A percentile compares a stretch with the other conserved stretches of the same genome.
phyloP scores from a whole-genome alignment of 2,329 filamentous ascomycete genomes.

The Paracorniculantispora psalliotae region DNA sequence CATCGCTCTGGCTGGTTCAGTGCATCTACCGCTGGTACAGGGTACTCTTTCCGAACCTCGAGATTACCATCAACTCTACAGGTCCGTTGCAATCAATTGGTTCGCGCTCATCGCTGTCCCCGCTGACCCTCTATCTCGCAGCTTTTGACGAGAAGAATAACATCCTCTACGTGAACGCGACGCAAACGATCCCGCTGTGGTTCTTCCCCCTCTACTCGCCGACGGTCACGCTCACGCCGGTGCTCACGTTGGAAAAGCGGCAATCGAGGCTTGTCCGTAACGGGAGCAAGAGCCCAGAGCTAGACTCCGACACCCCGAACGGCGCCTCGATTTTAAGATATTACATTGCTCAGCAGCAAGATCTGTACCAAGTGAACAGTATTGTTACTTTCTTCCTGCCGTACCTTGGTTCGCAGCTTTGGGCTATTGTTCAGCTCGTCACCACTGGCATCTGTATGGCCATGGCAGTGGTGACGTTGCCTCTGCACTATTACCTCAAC shows the following conservation, averaged over 20 bases:
- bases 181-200: slow-evolving; percentile 73
- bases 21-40: slow-evolving; percentile 79
- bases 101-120: too few relatives aligned
- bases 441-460: slow-evolving; percentile 61
- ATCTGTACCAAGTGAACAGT: slow-evolving; percentile 75
- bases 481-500: slow-evolving; percentile 31
- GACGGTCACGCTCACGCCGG: slow-evolving; percentile 61
- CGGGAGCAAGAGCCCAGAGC: slow-evolving; percentile 14
- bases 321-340: slow-evolving; percentile 36
- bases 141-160: slow-evolving; percentile 63
- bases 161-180: slow-evolving; percentile 68
- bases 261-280: slow-evolving; percentile 24
- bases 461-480: slow-evolving; percentile 42
- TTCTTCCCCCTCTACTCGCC: slow-evolving; percentile 70
- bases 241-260: slow-evolving; percentile 55
- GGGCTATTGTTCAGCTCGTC: slow-evolving; percentile 56
- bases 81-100: slow-evolving; percentile 40
- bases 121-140: slow-evolving; percentile 24
- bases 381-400: slow-evolving; percentile 68
- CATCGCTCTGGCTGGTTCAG: slow-evolving; percentile 62
- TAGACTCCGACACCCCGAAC: slow-evolving; percentile 19
- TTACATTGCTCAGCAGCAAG: slow-evolving; percentile 71
- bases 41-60: slow-evolving; percentile 71
- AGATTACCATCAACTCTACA: slow-evolving; percentile 58
- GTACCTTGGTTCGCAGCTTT: slow-evolving; percentile 50